phyloP scores from a whole-genome alignment of 179 eudicot genomes.

The Monotropa hypopitys region DNA sequence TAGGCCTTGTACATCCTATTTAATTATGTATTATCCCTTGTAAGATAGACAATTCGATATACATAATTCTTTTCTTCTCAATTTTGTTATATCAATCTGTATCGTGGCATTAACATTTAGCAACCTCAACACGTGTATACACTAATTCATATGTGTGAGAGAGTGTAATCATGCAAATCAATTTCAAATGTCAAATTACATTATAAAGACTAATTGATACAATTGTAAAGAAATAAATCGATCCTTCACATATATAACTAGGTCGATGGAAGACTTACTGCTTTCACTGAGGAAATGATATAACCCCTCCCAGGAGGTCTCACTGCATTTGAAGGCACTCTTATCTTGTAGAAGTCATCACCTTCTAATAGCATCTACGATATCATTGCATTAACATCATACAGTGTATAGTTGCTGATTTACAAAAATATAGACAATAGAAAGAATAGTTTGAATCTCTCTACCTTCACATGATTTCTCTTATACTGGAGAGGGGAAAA shows the following conservation, averaged over 20 bases:
- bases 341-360: conserved; percentile 71
- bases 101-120: no score
- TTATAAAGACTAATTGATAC: neutral
- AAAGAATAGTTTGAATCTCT: neutral
- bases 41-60: no score
- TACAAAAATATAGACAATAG: neutral
- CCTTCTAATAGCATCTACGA: conserved; percentile 52
- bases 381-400: conserved; percentile 1
- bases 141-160: neutral
- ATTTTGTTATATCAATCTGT: no score
- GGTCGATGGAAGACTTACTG: conserved; percentile 42
- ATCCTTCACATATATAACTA: neutral
- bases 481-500: neutral
- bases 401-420: neutral
- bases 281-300: conserved; percentile 67
- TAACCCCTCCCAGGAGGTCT: conserved; percentile 81
- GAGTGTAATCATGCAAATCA: neutral
- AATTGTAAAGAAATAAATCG: neutral
- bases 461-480: neutral
- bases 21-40: no score
- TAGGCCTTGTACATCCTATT: no score
- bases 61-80: no score
- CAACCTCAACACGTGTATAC: neutral
- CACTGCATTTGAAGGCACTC: conserved; percentile 73
- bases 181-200: neutral